A percentile compares a stretch with the other conserved stretches of the same genome.
Conservation (phyloP, 441 rosid genomes). For the Dalechampia spathulata region DNA sequence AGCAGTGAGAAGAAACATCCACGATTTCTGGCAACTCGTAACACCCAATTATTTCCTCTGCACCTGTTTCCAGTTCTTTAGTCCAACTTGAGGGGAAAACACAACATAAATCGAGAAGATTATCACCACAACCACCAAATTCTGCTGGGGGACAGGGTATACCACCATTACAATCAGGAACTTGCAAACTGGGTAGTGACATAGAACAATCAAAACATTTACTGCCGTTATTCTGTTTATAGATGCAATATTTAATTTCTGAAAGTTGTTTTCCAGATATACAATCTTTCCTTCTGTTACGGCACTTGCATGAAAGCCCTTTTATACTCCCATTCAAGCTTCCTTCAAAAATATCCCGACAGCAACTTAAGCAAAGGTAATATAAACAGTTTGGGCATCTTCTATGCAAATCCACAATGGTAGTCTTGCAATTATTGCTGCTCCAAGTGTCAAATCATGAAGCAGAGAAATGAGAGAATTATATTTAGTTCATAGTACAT, state of each 20-base stretch:
- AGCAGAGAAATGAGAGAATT: slow-evolving; percentile 22
- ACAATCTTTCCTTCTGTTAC: slow-evolving; percentile 32
- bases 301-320: slow-evolving; percentile 31
- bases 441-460: slow-evolving; percentile 25
- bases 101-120: slow-evolving; percentile 48
- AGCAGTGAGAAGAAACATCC: slow-evolving; percentile 53
- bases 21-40: slow-evolving; percentile 79
- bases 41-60: slow-evolving; percentile 90
- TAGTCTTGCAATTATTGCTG: slow-evolving; percentile 54
- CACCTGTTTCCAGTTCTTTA: slow-evolving; percentile 68
- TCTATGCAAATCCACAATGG: slow-evolving; percentile 54
- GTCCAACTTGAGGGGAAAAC: slow-evolving; percentile 48
- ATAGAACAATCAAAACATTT: slow-evolving; percentile 28
- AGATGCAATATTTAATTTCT: slow-evolving; percentile 27
- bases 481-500: slow-evolving; percentile 9
- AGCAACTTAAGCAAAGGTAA: slow-evolving; percentile 60
- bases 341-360: slow-evolving; percentile 39
- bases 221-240: slow-evolving; percentile 21
- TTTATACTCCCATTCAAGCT: slow-evolving; percentile 34
- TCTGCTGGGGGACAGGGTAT: slow-evolving; percentile 54
- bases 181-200: slow-evolving; percentile 25
- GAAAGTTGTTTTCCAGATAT: slow-evolving; percentile 22
- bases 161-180: slow-evolving; percentile 26
- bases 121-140: slow-evolving; percentile 59
- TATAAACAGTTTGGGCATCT: slow-evolving; percentile 72